Base-by-base conservation (phyloP, 2,329 filamentous ascomycete genomes). In the Aspergillus floridensis region DNA sequence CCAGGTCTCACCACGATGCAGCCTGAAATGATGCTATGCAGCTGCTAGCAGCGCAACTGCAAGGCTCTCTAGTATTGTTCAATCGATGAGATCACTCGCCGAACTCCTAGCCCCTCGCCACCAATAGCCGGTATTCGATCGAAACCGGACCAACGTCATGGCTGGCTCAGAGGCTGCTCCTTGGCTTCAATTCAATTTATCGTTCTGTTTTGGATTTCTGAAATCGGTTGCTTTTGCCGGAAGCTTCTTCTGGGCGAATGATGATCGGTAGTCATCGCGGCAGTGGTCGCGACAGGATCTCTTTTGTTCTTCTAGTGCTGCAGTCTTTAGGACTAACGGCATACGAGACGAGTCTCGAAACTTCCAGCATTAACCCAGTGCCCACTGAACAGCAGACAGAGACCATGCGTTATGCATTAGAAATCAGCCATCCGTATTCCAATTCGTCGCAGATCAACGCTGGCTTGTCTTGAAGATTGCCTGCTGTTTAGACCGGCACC, bases 351-450 rank as follows among this genome's bases (percentile, higher is more conserved):
- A 5, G 38, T 44, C 38, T 19, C 7, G 16, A 44, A 8, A 44
- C 38, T 44, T 44, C 2, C 38, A 44, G 38, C 38, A 44, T 44
- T 44, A 19, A 44, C 6, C 16, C 5, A n/a, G 8, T 8, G 16
- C 6, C 6, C 38, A 44, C 38, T 19, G 16, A 19, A 44, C 38
- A 44, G 16, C 16, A 44, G 4, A n/a, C 16, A 19, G 38, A 44
- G 38, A 44, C 38, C 38, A 44, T 16, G 54, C 59, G 57, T 62
- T 59, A 64, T 59, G 57, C 59, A 62, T 58, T 41, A 16, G 21
- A 41, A 26, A 31, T 51, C 57, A 60, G 56, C 58, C 57, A 64
- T 57, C 55, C 57, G 47, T 56, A 41, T 46, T 51, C 41, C 22
- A 24, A 24, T 29, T 35, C 58, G 51, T 38, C 47, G 46, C 51